Conservation (phyloP, 2,329 filamentous ascomycete genomes). For the Talaromyces sp. region DNA sequence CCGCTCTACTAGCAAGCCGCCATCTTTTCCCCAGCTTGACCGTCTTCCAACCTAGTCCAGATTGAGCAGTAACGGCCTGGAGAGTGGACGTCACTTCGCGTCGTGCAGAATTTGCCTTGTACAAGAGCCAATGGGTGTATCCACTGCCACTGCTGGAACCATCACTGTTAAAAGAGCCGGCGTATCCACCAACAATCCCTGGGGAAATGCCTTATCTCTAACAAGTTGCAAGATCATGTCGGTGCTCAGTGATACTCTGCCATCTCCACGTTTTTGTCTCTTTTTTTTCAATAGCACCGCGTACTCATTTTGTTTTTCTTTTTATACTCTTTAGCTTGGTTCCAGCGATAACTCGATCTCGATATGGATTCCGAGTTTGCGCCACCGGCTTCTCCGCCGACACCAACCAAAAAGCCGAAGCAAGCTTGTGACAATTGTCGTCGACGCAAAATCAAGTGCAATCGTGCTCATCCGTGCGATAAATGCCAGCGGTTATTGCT, state of each 20-base stretch:
- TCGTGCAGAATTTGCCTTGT: not conserved
- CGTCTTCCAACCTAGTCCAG: not conserved
- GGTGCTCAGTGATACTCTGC: not conserved
- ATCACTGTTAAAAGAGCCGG: not conserved
- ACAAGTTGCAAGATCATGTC: not conserved
- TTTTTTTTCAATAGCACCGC: not conserved
- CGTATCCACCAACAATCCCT: not conserved
- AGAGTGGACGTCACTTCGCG: not conserved
- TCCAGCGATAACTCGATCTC: not conserved
- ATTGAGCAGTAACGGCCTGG: not conserved
- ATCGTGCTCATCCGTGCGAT: constrained; percentile 36
- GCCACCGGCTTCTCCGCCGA: constrained; percentile 1
- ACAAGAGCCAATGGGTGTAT: not conserved
- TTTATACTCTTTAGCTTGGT: not conserved
- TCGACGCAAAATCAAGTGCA: constrained; percentile 40
- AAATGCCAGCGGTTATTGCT: constrained; percentile 35
- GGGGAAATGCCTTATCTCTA: not conserved
- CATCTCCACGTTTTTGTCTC: not conserved
- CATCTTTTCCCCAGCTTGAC: not conserved
- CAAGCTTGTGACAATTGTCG: constrained; percentile 41
- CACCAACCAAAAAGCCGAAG: constrained; percentile 23
- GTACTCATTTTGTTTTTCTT: not conserved
- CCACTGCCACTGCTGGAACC: not conserved
- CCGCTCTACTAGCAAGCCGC: not conserved
- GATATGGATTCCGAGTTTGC: constrained; percentile 12